These are phyloP conservation scores for Podila verticillata DNA, from an alignment of 192 early-diverging fungal genomes.

Conservation along the genomic window DNA sequence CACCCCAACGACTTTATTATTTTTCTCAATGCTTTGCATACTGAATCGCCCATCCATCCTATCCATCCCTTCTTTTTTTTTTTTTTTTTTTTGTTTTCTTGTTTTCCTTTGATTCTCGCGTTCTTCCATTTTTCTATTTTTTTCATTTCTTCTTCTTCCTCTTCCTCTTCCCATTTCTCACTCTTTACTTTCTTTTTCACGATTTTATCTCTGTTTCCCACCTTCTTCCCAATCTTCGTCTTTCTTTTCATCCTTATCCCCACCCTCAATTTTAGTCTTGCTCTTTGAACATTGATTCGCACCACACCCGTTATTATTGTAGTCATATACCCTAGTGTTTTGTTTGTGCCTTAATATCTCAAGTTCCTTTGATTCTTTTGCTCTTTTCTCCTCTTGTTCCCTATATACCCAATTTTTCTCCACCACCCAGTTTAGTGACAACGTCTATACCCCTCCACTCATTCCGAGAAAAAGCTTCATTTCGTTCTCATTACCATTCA, in stretches of 20 bases:
- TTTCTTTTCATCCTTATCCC: neutral
- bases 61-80: neutral
- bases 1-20: neutral
- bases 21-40: neutral
- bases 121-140: conserved; percentile 22
- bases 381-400: no score
- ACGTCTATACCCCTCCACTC: no score
- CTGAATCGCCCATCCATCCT: neutral
- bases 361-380: no score
- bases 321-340: neutral
- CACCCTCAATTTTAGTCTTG: neutral
- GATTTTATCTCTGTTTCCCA: neutral
- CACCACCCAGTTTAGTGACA: no score
- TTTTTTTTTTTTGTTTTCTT: neutral
- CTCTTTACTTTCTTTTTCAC: conserved; percentile 1
- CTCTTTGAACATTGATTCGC: conserved; percentile 7
- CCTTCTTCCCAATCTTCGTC: conserved; percentile 4
- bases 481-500: no score
- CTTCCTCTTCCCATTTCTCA: conserved; percentile 1
- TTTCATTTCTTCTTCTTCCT: conserved; percentile 2
- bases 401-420: neutral
- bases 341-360: neutral
- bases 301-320: neutral
- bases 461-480: no score
- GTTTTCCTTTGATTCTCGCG: conserved; percentile 17